Conservation (phyloP, 768 basidiomycete species). For the Phylloporus sp. region DNA sequence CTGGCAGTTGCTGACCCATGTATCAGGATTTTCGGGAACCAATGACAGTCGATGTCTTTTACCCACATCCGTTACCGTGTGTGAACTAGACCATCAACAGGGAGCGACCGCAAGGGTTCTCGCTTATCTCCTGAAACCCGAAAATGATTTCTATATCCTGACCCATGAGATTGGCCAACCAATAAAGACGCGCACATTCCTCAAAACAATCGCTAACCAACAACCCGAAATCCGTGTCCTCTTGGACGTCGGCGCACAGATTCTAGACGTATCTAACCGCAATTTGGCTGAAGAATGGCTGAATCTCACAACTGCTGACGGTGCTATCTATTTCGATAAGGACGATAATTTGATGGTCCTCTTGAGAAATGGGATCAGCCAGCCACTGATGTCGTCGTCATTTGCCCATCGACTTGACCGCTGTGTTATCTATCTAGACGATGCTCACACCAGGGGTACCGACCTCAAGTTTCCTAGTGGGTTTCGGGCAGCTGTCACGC, state of each 20-base stretch:
- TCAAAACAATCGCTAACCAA: slow-evolving; percentile 31
- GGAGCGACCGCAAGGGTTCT: slow-evolving; percentile 38
- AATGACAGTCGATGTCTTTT: slow-evolving; percentile 42
- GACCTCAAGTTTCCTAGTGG: slow-evolving; percentile 46
- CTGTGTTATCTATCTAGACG: slow-evolving; percentile 50
- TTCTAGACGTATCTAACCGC: slow-evolving; percentile 44
- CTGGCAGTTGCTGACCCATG: not conserved
- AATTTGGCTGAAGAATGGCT: slow-evolving; percentile 31
- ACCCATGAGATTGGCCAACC: slow-evolving; percentile 11
- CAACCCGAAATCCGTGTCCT: slow-evolving; percentile 39
- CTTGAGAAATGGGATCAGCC: not conserved
- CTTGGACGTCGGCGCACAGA: slow-evolving; percentile 53
- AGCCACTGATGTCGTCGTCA: not conserved
- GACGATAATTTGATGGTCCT: no score
- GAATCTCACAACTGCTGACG: slow-evolving; percentile 25
- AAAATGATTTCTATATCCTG: slow-evolving; percentile 37
- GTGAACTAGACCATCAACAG: slow-evolving; percentile 27
- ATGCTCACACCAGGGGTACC: slow-evolving; percentile 47
- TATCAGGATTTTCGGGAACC: slow-evolving; percentile 46
- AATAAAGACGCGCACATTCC: slow-evolving; percentile 19
- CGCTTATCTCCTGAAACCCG: slow-evolving; percentile 21
- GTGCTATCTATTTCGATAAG: slow-evolving; percentile 43
- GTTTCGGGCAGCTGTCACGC: slow-evolving; percentile 16
- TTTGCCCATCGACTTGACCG: slow-evolving; percentile 32
- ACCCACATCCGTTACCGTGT: slow-evolving; percentile 15